Evolutionary conservation across 2,329 filamentous ascomycete genomes (phyloP).

Genomic region (Calonectria pseudoturangicola): DNA sequence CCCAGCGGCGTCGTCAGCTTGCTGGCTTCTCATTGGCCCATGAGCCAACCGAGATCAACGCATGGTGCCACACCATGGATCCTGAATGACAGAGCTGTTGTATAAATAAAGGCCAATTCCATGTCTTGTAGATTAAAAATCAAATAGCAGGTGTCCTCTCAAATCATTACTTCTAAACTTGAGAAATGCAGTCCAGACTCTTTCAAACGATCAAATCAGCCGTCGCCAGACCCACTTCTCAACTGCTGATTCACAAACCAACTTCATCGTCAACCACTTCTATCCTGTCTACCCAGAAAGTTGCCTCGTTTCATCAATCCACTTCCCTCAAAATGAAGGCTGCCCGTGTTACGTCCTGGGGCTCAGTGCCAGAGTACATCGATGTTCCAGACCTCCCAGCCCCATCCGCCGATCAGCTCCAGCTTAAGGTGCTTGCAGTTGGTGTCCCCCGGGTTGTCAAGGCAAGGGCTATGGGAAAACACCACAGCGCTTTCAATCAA

Average conservation of each 20-base stretch:
- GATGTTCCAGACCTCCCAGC: constrained; percentile 19
- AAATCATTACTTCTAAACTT: background rate
- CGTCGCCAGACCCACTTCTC: background rate
- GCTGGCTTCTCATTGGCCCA: background rate
- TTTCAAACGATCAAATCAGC: background rate
- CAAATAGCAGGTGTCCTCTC: background rate
- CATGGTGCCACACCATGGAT: background rate
- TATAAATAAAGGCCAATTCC: background rate
- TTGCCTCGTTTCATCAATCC: constrained; percentile 12
- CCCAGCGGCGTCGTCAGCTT: background rate
- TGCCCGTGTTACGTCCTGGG: constrained; percentile 27
- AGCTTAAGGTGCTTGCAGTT: constrained; percentile 30
- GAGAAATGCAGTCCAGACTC: background rate
- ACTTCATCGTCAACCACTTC: background rate
- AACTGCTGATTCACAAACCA: background rate
- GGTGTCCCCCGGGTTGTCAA: constrained; percentile 29
- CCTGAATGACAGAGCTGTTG: background rate
- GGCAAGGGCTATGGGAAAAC: constrained; percentile 22
- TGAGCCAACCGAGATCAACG: background rate
- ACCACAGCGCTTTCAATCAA: constrained; percentile 21
- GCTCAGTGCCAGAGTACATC: constrained; percentile 22
- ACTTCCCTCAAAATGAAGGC: constrained; percentile 15
- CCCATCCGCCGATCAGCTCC: constrained; percentile 20
- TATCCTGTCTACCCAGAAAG: background rate
- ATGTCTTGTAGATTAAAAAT: background rate